These are phyloP conservation scores for Hemileccinum rubropunctum DNA, from an alignment of 768 basidiomycete species.

Conservation along the genomic window DNA sequence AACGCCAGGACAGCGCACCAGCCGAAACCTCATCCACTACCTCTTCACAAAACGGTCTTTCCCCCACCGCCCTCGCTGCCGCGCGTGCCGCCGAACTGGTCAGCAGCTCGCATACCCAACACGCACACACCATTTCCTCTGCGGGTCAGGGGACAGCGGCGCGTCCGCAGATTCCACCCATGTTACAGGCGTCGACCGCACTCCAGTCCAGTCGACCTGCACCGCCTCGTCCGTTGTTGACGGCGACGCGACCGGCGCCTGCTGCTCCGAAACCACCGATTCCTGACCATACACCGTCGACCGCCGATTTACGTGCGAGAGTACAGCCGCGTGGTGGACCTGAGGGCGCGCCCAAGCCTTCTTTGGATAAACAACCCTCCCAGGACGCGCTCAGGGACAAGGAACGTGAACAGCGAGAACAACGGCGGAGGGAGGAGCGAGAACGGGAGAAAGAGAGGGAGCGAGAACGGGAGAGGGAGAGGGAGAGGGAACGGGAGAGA, in stretches of 20 bases:
- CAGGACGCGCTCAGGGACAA: conserved; percentile 34
- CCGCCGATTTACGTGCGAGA: conserved; percentile 64
- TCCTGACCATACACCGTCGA: conserved; percentile 54
- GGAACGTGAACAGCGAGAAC: conserved; percentile 38
- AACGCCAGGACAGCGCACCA: conserved; percentile 48
- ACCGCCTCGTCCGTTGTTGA: conserved; percentile 64
- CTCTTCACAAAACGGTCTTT: conserved; percentile 36
- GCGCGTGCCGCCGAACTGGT: conserved; percentile 64
- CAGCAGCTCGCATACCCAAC: conserved; percentile 46
- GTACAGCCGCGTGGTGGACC: conserved; percentile 57
- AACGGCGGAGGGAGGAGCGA: conserved; percentile 38
- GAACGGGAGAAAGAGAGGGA: conserved; percentile 33
- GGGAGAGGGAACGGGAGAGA: conserved; percentile 22
- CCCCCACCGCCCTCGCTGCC: conserved; percentile 45
- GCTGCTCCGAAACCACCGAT: conserved; percentile 41
- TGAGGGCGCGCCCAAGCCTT: conserved; percentile 31
- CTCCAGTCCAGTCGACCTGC: conserved; percentile 62
- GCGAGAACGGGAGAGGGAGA: conserved; percentile 36
- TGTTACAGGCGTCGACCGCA: conserved; percentile 31
- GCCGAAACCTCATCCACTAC: conserved; percentile 26
- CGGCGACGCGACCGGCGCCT: conserved; percentile 54
- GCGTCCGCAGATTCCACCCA: conserved; percentile 29
- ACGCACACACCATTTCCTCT: conserved; percentile 40
- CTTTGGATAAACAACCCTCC: conserved; percentile 39
- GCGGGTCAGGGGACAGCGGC: conserved; percentile 23